Base-by-base conservation (phyloP, 345 rosid genomes). In the Eucalyptus tenuipes region DNA sequence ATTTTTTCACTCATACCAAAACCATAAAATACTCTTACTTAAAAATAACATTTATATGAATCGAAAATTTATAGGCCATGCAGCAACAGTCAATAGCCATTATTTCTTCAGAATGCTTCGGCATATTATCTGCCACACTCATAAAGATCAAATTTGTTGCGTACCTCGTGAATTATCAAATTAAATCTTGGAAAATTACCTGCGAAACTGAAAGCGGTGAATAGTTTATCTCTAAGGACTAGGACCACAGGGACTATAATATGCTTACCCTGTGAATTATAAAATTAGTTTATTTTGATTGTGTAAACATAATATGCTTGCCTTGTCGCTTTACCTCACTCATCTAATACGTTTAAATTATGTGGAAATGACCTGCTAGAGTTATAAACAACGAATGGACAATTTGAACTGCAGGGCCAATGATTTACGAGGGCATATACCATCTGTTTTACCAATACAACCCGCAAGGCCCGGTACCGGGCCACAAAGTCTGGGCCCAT, bases 401-500 rank as follows among this genome's bases (percentile, higher is more conserved):
- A n/a, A 4, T n/a, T 9, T 68, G n/a, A 6, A 27, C 31, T 81
- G 18, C 92, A 95, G 95, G 93, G 4, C 95, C 95, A 5, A 89
- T 94, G 95, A 88, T 88, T 71, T 92, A 91, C 92, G 89, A 91
- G 24, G 97, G 97, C 86, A 40, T 93, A 12, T 94, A 95, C 89
- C 95, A 94, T 90, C 87, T 93, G 1, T 93, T 95, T 85, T 94
- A 95, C 85, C 95, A 95, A 44, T 94, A 92, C 90, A 95, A 95
- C 49, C 94, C 96, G 8, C 88, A 91, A 40, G 93, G 91, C 10
- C 90, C 93, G 3, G 94, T 92, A 5, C 91, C 93, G 94, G 96
- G 96, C 11, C 94, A 95, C 91, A 95, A 93, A 33, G 92, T 91
- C 49, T 94, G 95, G 97, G 97, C 93, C 10, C 97, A 94, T 82